Evolutionary conservation across 257 asterid species (phyloP).

Genomic region (Linderniella brevidens): DNA sequence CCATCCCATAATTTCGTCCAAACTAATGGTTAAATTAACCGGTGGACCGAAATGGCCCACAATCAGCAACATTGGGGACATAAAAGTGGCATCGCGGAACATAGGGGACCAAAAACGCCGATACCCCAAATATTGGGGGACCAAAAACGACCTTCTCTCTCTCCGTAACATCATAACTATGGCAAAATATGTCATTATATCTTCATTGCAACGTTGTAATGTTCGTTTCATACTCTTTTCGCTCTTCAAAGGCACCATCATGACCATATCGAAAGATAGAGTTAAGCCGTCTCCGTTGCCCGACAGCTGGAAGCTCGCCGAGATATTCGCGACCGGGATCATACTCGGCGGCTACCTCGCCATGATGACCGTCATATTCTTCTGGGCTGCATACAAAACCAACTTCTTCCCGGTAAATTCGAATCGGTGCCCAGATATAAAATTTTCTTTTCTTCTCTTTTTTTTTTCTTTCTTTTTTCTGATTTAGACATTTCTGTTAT

Average conservation of each 20-base stretch:
- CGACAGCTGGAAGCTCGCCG: constrained; percentile 95
- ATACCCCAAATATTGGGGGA: too few relatives aligned
- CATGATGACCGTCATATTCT: constrained; percentile 94
- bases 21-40: too few relatives aligned
- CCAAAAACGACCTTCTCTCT: too few relatives aligned
- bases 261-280: constrained; percentile 95
- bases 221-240: background rate
- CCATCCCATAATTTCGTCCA: too few relatives aligned
- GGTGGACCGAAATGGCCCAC: too few relatives aligned
- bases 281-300: constrained; percentile 97
- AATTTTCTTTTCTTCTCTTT: too few relatives aligned
- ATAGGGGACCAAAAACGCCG: too few relatives aligned
- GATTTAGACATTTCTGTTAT: background rate
- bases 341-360: constrained; percentile 89
- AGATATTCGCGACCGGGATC: constrained; percentile 82
- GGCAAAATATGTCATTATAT: too few relatives aligned
- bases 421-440: constrained; percentile 10
- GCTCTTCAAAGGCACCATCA: constrained; percentile 59
- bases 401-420: constrained; percentile 80
- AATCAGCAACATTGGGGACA: too few relatives aligned
- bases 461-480: background rate
- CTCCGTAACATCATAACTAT: background rate
- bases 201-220: too few relatives aligned
- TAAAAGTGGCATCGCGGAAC: too few relatives aligned
- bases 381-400: constrained; percentile 89